Evolutionary conservation across 2,329 filamentous ascomycete species (phyloP), one percentile per base, ranked within the genome.

Genomic region (Colletotrichum coccodes): DNA sequence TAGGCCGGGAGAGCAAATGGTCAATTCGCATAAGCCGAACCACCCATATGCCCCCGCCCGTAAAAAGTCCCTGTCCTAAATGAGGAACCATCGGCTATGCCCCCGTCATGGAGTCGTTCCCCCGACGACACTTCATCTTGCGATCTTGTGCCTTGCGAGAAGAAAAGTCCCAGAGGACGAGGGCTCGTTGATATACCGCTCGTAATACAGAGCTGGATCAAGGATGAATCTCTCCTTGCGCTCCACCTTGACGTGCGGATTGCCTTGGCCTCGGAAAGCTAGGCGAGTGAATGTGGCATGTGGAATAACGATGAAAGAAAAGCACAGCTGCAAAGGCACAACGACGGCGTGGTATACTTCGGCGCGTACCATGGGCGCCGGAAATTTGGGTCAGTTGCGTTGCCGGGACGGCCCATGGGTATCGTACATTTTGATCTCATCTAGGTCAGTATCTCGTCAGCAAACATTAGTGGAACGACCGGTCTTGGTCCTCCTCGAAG

Each of bases 151-250:
- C 57, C 44, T 57, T 60, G 47, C 46, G 53, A 42, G 44, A 53
- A 16, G 40, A 57, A 60, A 63, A 58, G 54, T 44, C 71, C 58
- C 64, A 71, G 64, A 61, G 59, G 58, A 58, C 23, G 40, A 9
- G 58, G 34, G 50, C 18, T 63, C 66, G 72, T 87, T 83, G 71
- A 85, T 91, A 71, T 91, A 88, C 89, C 89, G 89, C 89, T 90
- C 89, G 88, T 89, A 91, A 91, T 91, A 91, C 89, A 91, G 87
- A 91, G 89, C 86, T 84, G 82, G 77, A 76, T 86, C 89, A 91
- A 91, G 89, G 89, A 91, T 89, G 82, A 83, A 78, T 89, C 89
- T 91, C 88, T 87, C 89, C 89, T 91, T 91, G 89, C 88, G 88
- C 89, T 91, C 89, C 89, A 91, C 89, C 89, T 89, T 86, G 88